phyloP scores from a whole-genome alignment of 2,329 filamentous ascomycete genomes.

The Leptodontidium sp. region DNA sequence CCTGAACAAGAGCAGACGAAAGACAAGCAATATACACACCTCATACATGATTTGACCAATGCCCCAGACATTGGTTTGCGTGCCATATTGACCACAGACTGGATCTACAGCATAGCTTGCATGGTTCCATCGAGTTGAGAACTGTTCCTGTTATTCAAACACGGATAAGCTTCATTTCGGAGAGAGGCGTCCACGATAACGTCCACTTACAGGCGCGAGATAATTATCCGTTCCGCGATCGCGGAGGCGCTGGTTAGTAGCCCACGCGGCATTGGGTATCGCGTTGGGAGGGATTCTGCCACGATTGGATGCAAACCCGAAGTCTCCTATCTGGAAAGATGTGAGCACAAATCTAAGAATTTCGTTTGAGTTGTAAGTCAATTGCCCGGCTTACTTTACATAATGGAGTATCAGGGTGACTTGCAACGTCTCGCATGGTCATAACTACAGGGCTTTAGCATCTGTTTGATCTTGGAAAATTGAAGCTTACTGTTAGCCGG shows the following conservation, averaged over 20 bases:
- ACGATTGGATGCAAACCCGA: not conserved
- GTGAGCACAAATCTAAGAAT: not conserved
- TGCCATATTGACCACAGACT: constrained; percentile 11
- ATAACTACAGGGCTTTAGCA: not conserved
- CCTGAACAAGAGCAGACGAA: not conserved
- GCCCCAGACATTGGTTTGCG: constrained; percentile 10
- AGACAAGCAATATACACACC: not conserved
- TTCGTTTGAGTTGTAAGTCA: not conserved
- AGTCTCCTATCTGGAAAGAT: constrained; percentile 1
- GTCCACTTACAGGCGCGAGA: constrained; percentile 3
- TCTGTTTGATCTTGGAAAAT: not conserved
- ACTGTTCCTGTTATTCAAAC: not conserved
- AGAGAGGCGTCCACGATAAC: no score
- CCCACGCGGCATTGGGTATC: not conserved
- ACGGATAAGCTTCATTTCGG: not conserved
- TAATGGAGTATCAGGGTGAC: not conserved
- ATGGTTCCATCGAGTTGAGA: constrained; percentile 8
- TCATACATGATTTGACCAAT: constrained; percentile 3
- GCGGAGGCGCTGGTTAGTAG: not conserved
- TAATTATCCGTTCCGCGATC: not conserved
- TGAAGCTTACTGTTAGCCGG: not conserved
- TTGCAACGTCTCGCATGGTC: not conserved
- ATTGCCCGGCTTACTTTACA: not conserved
- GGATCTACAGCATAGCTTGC: not conserved
- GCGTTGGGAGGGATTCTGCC: not conserved